A percentile compares a stretch with the other conserved stretches of the same genome.
Evolutionary conservation across 495 filamentous ascomycete genomes (phyloP).

Genomic region (Trypethelium eluteriae): DNA sequence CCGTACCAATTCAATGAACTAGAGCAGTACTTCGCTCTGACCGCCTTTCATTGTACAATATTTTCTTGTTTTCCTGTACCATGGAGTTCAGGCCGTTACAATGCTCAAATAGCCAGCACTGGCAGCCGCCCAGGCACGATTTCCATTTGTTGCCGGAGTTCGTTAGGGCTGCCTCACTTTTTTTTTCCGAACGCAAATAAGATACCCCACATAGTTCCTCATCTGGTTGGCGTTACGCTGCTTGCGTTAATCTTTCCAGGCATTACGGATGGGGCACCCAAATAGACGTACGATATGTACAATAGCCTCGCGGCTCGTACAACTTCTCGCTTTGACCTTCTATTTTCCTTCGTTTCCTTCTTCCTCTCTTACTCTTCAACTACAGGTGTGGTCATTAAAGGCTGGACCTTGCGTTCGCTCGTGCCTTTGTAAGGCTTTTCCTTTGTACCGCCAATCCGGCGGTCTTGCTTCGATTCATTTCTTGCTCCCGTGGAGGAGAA

Average conservation of each 20-base stretch:
- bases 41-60: neutral
- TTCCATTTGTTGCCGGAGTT: neutral
- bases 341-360: neutral
- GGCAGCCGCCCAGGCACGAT: neutral
- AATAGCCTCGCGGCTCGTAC: slow-evolving; percentile 1
- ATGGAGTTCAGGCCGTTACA: neutral
- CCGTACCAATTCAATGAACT: slow-evolving; percentile 7
- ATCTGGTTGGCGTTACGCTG: slow-evolving; percentile 6
- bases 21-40: neutral
- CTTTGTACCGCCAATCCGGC: neutral
- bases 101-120: neutral
- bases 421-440: neutral
- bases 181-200: neutral
- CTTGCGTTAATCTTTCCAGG: neutral
- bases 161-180: neutral
- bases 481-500: neutral
- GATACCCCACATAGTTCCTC: slow-evolving; percentile 9
- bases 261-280: slow-evolving; percentile 1
- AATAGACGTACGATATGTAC: slow-evolving; percentile 7
- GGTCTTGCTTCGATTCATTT: neutral
- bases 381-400: neutral
- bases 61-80: neutral
- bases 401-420: slow-evolving; percentile 1
- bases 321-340: neutral
- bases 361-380: neutral